These are phyloP conservation scores for Ensete ventricosum DNA, from an alignment of 176 grass and related monocot species.

Conservation along the genomic window DNA sequence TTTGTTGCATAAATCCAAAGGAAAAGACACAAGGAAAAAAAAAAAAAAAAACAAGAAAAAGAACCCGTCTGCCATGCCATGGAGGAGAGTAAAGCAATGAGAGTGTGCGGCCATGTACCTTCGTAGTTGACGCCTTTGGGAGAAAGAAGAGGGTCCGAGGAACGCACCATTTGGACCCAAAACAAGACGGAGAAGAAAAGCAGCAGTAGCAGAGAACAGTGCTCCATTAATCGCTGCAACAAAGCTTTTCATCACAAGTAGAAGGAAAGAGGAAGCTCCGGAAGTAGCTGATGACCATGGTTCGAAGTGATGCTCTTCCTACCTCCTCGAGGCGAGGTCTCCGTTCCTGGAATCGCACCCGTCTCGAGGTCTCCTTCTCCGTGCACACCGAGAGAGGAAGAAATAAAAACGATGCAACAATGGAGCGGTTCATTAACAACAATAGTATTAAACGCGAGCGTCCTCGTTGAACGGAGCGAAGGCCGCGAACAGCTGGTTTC, in stretches of 20 bases:
- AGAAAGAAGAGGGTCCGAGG: constrained; percentile 72
- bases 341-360: constrained; percentile 22
- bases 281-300: no score
- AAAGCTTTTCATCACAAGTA: not conserved
- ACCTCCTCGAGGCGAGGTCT: constrained; percentile 12
- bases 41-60: no score
- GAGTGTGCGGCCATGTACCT: constrained; percentile 23
- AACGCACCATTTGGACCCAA: constrained; percentile 10
- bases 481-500: no score
- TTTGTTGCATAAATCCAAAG: no score
- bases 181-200: not conserved
- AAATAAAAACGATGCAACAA: not conserved
- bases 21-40: no score
- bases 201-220: constrained; percentile 3
- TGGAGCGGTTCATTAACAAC: not conserved
- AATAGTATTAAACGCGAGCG: not conserved
- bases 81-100: not conserved
- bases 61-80: no score
- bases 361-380: constrained; percentile 9
- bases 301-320: not conserved
- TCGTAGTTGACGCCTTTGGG: constrained; percentile 97
- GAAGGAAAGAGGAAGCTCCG: constrained; percentile 13
- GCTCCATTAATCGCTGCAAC: not conserved
- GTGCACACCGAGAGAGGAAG: not conserved
- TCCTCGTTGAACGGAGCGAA: no score